These are phyloP conservation scores for Vanilla planifolia DNA, from an alignment of 106 monocot genomes.

Conservation along the genomic window DNA sequence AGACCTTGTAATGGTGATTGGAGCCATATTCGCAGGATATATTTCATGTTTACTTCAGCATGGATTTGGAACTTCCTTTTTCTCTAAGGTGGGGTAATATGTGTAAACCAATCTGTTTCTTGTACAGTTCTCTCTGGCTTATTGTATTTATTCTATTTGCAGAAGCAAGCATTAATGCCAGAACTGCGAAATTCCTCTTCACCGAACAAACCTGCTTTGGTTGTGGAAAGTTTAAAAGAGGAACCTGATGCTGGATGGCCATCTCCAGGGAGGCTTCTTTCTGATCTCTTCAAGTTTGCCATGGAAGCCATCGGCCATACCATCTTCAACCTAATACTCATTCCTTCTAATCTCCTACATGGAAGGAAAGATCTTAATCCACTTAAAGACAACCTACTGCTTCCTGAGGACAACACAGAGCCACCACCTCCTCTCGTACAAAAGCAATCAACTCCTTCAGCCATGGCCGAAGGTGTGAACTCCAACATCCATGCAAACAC, in stretches of 20 bases:
- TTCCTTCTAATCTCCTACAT: slow-evolving; percentile 32
- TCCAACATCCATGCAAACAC: slow-evolving; percentile 22
- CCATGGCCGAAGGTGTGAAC: slow-evolving; percentile 26
- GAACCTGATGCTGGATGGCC: slow-evolving; percentile 80
- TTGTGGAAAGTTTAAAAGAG: slow-evolving; percentile 68
- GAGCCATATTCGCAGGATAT: slow-evolving; percentile 88
- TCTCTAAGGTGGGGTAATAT: slow-evolving; percentile 16
- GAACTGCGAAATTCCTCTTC: slow-evolving; percentile 16
- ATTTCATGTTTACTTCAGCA: slow-evolving; percentile 64
- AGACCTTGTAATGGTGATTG: slow-evolving; percentile 78
- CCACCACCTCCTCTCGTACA: slow-evolving; percentile 25
- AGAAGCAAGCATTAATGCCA: slow-evolving; percentile 35
- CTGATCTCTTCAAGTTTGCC: slow-evolving; percentile 40
- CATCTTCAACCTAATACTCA: slow-evolving; percentile 39
- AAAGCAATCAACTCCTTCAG: slow-evolving; percentile 42
- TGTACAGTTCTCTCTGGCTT: no score
- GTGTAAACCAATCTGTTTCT: no score
- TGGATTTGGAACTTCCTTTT: slow-evolving; percentile 45
- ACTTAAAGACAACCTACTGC: slow-evolving; percentile 63
- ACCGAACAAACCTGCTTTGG: slow-evolving; percentile 26
- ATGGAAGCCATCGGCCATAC: slow-evolving; percentile 39
- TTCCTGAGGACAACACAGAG: slow-evolving; percentile 65
- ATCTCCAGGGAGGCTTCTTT: slow-evolving; percentile 37
- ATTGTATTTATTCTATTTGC: background rate
- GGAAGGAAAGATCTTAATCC: slow-evolving; percentile 43